phyloP scores from a whole-genome alignment of 768 basidiomycete species.

The Rhodotorula sphaerocarpa region DNA sequence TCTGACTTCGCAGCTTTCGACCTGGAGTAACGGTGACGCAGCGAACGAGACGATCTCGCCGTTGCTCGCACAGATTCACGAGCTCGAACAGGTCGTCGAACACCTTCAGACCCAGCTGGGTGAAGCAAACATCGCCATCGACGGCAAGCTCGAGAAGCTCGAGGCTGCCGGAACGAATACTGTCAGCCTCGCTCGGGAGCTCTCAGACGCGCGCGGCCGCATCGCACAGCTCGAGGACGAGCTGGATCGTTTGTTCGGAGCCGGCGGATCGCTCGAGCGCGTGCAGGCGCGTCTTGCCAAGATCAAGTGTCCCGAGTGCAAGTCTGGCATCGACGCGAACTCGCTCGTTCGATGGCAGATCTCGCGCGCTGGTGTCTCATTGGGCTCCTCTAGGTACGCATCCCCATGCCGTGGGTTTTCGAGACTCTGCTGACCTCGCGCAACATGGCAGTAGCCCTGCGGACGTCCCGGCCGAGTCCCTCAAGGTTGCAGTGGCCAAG shows the following conservation, averaged over 20 bases:
- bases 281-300: conserved; percentile 22
- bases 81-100: conserved; percentile 51
- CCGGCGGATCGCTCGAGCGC: conserved; percentile 20
- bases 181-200: conserved; percentile 29
- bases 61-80: conserved; percentile 61
- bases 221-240: conserved; percentile 35
- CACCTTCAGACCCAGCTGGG: conserved; percentile 52
- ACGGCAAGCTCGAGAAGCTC: conserved; percentile 77
- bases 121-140: conserved; percentile 71
- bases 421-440: too few species aligned
- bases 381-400: conserved; percentile 20
- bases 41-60: conserved; percentile 52
- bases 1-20: conserved; percentile 29
- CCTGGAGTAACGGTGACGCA: conserved; percentile 48
- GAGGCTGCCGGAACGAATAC: conserved; percentile 53
- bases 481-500: conserved; percentile 38
- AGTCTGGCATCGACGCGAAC: conserved; percentile 31
- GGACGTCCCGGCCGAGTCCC: conserved; percentile 10
- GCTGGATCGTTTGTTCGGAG: conserved; percentile 25
- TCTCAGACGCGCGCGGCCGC: conserved; percentile 25
- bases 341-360: conserved; percentile 19
- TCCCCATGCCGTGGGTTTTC: background rate
- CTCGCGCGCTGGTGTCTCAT: conserved; percentile 8
- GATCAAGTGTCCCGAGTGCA: conserved; percentile 35
- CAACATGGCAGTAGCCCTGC: background rate